Evolutionary conservation across 139 green algal species (phyloP), one percentile per base, ranked within the genome.

Genomic region (Chloropicon primus): DNA sequence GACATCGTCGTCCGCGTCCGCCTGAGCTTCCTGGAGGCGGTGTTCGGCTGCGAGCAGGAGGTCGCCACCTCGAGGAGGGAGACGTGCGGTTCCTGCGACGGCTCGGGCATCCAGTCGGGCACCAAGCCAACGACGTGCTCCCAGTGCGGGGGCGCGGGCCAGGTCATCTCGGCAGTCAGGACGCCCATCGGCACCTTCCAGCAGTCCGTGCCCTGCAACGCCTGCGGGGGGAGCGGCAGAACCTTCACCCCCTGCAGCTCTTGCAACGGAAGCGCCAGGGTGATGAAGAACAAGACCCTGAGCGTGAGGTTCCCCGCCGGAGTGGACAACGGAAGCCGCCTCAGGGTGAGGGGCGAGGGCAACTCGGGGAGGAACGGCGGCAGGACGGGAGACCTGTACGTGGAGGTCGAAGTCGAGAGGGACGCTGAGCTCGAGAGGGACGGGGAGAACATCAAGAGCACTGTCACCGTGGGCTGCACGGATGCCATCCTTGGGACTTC

Each of bases 121-220:
- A 97, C 96, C 22, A 90, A 27, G 0, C 82, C 93, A 27, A 86
- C 24, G 72, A 91, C 79, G 0, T 99, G 96, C 87, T 54, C 72
- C 3, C 87, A 89, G n/a, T 99, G 96, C 83, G 85, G 88, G 22
- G 96, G 96, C 21, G 77, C 83, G 1, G 96, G 96, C n/a, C 95
- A 98, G 85, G 87, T 97, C 22, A 85, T 98, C 21, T 85, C 90
- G 3, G 84, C 86, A 0, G 71, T 26, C 72, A 88, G 92, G 72
- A 98, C 95, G 0, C 95, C 95, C 0, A 86, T 98, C 71, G 95
- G 95, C 26, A 88, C 84, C 21, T 97, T 98, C 83, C 94, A 98
- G 84, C 92, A 96, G 83, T 85, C 96, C 28, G 81, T 84, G 1
- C 83, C 82, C 3, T 97, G 93, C 84, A 83, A 85, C 0, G 81